These are phyloP conservation scores for Kodamaea lidongshanica DNA, from an alignment of 805 yeast genomes.

Conservation along the genomic window DNA sequence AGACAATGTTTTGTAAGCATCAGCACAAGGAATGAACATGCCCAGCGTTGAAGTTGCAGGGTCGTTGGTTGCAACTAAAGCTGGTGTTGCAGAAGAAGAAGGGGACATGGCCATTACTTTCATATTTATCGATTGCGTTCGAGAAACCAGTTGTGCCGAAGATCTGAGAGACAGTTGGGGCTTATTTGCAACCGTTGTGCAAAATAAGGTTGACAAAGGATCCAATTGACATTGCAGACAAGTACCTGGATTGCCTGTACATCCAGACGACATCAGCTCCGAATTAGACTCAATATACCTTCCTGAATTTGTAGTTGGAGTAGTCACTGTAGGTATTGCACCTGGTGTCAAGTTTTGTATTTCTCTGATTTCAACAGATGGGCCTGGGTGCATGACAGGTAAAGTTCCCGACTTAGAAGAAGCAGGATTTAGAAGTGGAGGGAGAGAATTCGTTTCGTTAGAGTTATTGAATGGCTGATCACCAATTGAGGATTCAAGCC, in stretches of 20 bases:
- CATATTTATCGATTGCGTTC: conserved; percentile 13
- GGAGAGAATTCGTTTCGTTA: no score
- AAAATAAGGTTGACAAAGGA: conserved; percentile 83
- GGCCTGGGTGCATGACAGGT: conserved; percentile 62
- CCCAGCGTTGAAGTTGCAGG: conserved; percentile 19
- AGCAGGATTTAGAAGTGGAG: no score
- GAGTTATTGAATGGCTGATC: conserved; percentile 5
- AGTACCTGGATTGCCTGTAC: conserved; percentile 86
- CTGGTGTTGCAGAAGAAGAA: conserved; percentile 12
- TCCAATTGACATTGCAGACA: conserved; percentile 78
- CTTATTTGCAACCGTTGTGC: conserved; percentile 73
- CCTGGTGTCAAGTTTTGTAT: conserved; percentile 36
- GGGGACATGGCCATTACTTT: conserved; percentile 16
- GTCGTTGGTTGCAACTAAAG: conserved; percentile 10
- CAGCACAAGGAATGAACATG: conserved; percentile 79
- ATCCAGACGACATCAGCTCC: conserved; percentile 30
- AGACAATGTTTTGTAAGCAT: conserved; percentile 81
- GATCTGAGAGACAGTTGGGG: conserved; percentile 13
- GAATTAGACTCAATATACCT: conserved; percentile 2
- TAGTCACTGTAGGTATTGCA: conserved; percentile 30
- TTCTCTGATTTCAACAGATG: conserved; percentile 47
- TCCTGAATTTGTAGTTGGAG: conserved; percentile 12
- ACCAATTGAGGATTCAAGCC: conserved; percentile 24
- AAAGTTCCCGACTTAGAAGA: conserved; percentile 32
- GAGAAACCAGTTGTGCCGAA: conserved; percentile 6